These are phyloP conservation scores for Aotearoamyces nothofagi DNA, from an alignment of 2,329 filamentous ascomycete species.

Conservation along the genomic window DNA sequence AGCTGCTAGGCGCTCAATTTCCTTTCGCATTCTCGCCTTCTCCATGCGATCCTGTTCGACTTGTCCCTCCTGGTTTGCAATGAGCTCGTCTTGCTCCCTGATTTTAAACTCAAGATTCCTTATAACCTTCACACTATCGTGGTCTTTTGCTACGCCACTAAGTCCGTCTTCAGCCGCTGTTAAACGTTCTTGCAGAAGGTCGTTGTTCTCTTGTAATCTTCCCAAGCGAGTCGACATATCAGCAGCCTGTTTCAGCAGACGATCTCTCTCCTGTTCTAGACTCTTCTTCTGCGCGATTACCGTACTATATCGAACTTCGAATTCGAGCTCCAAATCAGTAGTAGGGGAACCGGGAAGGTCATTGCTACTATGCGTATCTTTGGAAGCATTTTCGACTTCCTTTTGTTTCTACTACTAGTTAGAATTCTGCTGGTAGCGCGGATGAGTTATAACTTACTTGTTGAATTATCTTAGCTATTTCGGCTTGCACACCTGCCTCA, in stretches of 20 bases:
- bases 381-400: not conserved
- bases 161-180: constrained; percentile 19
- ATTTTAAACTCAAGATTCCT: constrained; percentile 39
- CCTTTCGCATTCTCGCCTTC: constrained; percentile 28
- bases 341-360: constrained; percentile 2
- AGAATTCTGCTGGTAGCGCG: not conserved
- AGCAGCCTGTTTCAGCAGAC: constrained; percentile 38
- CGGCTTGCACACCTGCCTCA: constrained; percentile 26
- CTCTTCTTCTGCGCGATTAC: constrained; percentile 7
- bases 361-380: constrained; percentile 1
- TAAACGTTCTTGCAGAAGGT: constrained; percentile 36
- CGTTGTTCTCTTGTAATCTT: constrained; percentile 37
- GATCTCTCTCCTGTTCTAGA: constrained; percentile 38
- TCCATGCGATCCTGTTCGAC: constrained; percentile 34
- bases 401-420: constrained; percentile 2
- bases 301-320: constrained; percentile 31
- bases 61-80: constrained; percentile 54
- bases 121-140: constrained; percentile 34
- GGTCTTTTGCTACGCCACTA: constrained; percentile 34
- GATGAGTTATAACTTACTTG: not conserved
- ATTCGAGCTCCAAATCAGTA: constrained; percentile 18
- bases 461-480: constrained; percentile 18
- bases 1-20: constrained; percentile 30
- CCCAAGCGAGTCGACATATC: constrained; percentile 44
- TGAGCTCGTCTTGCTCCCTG: constrained; percentile 55